Evolutionary conservation across 73 alveolate genomes (phyloP).

Genomic region (Blepharisma japonicum): DNA sequence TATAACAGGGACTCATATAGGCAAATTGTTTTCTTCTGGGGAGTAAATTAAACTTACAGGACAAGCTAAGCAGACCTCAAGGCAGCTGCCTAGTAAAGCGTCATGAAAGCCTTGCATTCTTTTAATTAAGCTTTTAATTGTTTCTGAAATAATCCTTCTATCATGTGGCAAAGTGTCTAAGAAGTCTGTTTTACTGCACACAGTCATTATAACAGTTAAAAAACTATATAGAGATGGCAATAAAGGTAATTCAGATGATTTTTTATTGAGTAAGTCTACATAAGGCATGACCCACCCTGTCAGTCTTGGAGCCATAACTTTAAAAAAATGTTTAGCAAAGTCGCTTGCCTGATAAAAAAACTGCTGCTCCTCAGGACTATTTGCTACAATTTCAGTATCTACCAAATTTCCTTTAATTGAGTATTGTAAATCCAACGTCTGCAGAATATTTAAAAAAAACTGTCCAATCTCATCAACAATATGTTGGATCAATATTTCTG

Average conservation of each 20-base stretch:
- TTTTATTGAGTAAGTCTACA: neutral
- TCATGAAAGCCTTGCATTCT: conserved; percentile 7
- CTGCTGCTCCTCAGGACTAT: conserved; percentile 25
- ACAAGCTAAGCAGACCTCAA: neutral
- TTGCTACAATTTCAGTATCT: neutral
- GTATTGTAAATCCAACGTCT: neutral
- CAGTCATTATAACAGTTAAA: neutral
- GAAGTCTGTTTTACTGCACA: neutral
- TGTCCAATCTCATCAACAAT: neutral
- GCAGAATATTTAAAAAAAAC: neutral
- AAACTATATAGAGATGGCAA: conserved; percentile 17
- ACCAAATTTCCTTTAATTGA: neutral
- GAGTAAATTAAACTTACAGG: conserved; percentile 10
- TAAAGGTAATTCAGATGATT: conserved; percentile 23
- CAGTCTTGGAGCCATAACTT: neutral
- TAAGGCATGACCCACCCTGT: neutral
- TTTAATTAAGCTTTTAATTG: neutral
- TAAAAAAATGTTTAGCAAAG: neutral
- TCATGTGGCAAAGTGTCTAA: neutral
- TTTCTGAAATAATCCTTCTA: neutral
- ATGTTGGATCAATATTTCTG: neutral
- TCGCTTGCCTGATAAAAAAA: neutral
- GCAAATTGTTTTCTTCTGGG: neutral
- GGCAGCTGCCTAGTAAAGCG: neutral
- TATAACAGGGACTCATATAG: neutral